Evolutionary conservation across 2,329 filamentous ascomycete genomes (phyloP).

Genomic region (Colletotrichum incanum): DNA sequence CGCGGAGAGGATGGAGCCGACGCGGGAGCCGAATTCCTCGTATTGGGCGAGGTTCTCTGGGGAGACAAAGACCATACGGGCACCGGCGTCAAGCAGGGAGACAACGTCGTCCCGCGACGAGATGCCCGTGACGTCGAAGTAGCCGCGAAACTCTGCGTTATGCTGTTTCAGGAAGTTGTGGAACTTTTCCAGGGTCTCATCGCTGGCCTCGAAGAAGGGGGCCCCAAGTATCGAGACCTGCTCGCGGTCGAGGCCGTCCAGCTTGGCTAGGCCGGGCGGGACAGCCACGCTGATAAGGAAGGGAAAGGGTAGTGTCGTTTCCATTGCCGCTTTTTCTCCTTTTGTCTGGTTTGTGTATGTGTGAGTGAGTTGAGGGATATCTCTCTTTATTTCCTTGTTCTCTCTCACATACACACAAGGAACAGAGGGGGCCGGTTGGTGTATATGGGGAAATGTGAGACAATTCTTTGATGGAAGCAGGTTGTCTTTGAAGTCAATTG

Average conservation of each 20-base stretch:
- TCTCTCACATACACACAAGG: slow-evolving; percentile 2
- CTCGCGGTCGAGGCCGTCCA: slow-evolving; percentile 68
- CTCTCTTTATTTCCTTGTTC: not conserved
- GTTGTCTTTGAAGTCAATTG: slow-evolving; percentile 28
- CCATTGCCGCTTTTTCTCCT: slow-evolving; percentile 62
- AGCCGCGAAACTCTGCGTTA: slow-evolving; percentile 72
- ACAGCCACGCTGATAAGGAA: slow-evolving; percentile 73
- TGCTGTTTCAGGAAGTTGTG: slow-evolving; percentile 65
- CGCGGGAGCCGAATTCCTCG: slow-evolving; percentile 69
- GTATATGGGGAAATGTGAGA: not conserved
- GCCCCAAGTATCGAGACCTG: slow-evolving; percentile 73
- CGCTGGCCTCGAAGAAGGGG: slow-evolving; percentile 71
- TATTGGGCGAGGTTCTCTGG: slow-evolving; percentile 76
- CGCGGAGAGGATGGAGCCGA: slow-evolving; percentile 67
- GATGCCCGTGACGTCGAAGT: slow-evolving; percentile 83
- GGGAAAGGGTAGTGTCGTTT: slow-evolving; percentile 75
- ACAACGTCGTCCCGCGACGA: slow-evolving; percentile 80
- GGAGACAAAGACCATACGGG: slow-evolving; percentile 86
- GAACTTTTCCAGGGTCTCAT: slow-evolving; percentile 63
- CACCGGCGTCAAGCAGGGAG: slow-evolving; percentile 87
- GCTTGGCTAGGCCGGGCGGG: slow-evolving; percentile 63
- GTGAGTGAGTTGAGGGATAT: slow-evolving; percentile 14
- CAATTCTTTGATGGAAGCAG: not conserved
- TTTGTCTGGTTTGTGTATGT: not conserved
- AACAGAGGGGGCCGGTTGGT: not conserved